Evolutionary conservation across 1,284 basidiomycete species (phyloP).

Genomic region (Tranzscheliella williamsii): DNA sequence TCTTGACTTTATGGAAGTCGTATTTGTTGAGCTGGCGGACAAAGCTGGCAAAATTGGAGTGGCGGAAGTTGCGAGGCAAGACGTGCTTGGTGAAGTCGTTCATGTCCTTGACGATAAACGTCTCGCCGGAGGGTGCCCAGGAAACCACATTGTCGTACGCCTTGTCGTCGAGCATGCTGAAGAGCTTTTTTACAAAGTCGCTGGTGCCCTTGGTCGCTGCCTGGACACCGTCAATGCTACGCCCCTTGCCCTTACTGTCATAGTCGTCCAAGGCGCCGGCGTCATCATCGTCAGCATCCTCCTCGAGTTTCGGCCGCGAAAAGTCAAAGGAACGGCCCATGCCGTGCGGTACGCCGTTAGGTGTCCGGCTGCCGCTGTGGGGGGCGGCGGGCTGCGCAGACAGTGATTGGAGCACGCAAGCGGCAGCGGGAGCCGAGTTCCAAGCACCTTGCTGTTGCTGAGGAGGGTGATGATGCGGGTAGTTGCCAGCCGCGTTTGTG

Average conservation of each 20-base stretch:
- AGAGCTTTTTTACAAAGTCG: slow-evolving; percentile 95
- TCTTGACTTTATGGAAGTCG: slow-evolving; percentile 87
- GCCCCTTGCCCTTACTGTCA: slow-evolving; percentile 18
- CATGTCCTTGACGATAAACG: slow-evolving; percentile 96
- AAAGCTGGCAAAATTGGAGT: slow-evolving; percentile 83
- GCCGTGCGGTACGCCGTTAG: background rate
- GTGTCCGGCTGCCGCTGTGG: slow-evolving; percentile 1
- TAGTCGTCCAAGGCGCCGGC: slow-evolving; percentile 17
- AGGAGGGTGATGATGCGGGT: background rate
- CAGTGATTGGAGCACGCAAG: slow-evolving; percentile 29
- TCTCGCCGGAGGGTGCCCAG: slow-evolving; percentile 84
- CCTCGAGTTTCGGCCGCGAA: slow-evolving; percentile 11
- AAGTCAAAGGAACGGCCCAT: slow-evolving; percentile 11
- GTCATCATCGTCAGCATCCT: slow-evolving; percentile 31
- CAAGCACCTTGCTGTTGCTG: slow-evolving; percentile 19
- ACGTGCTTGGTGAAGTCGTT: slow-evolving; percentile 94
- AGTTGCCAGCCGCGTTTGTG: background rate
- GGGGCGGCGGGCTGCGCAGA: background rate
- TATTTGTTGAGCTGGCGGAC: slow-evolving; percentile 88
- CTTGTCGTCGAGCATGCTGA: slow-evolving; percentile 83
- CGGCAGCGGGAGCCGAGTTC: slow-evolving; percentile 19
- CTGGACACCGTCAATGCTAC: slow-evolving; percentile 10
- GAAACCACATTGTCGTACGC: slow-evolving; percentile 75
- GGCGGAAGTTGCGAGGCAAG: slow-evolving; percentile 91
- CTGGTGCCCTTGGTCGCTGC: slow-evolving; percentile 43